Evolutionary conservation across 2,329 filamentous ascomycete species (phyloP).

Genomic region (Trichoderma breve): DNA sequence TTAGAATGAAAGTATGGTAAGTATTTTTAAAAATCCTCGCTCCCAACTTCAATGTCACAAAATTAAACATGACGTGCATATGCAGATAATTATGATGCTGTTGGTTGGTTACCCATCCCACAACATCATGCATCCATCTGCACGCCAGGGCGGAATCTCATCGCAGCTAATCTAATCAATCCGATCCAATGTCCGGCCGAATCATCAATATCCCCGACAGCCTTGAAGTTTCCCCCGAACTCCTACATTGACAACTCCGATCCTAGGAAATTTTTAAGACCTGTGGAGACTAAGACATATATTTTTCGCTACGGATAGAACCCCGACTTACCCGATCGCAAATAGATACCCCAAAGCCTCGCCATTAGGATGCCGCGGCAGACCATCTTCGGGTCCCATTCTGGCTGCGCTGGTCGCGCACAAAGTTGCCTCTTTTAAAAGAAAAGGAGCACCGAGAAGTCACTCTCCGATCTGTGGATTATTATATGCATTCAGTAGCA

Average conservation of each 20-base stretch:
- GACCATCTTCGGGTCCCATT: neutral
- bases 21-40: too few species aligned
- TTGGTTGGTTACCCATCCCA: neutral
- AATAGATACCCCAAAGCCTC: neutral
- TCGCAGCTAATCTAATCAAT: neutral
- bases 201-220: neutral
- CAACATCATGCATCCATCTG: neutral
- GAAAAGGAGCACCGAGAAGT: too few species aligned
- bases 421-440: too few species aligned
- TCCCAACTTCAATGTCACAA: too few species aligned
- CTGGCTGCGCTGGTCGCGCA: neutral
- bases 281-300: neutral
- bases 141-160: too few species aligned
- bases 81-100: neutral
- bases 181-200: neutral
- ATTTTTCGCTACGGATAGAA: neutral
- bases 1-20: too few species aligned
- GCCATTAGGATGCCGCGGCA: neutral
- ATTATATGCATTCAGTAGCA: too few species aligned
- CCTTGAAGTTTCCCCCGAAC: neutral
- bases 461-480: too few species aligned
- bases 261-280: neutral
- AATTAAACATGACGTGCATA: neutral
- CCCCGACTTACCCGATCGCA: neutral
- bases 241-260: neutral